These are phyloP conservation scores for Trichopus zeylanicus DNA, from an alignment of 116 monocot genomes.

Conservation along the genomic window DNA sequence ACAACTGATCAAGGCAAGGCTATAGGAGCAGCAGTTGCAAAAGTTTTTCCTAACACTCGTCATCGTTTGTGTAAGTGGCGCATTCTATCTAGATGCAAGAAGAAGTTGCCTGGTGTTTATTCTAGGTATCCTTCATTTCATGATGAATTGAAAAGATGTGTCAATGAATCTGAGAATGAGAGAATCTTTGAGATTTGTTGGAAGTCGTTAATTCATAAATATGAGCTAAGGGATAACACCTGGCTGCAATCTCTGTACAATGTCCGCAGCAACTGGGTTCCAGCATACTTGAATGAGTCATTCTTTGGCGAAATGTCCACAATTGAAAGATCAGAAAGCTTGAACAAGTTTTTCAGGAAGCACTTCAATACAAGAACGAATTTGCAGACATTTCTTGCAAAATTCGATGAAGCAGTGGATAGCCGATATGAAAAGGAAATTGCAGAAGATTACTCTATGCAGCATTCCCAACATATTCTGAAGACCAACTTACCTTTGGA, in stretches of 20 bases:
- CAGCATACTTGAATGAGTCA: slow-evolving; percentile 3
- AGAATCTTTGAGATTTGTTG: background rate
- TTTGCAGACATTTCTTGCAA: slow-evolving; percentile 1
- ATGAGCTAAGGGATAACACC: background rate
- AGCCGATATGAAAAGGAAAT: slow-evolving; percentile 1
- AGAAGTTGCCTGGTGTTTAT: slow-evolving; percentile 1
- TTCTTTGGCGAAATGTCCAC: slow-evolving; percentile 3
- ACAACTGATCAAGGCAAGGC: slow-evolving; percentile 5
- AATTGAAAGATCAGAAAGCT: background rate
- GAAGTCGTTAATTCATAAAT: background rate
- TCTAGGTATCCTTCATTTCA: slow-evolving; percentile 4
- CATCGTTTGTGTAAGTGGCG: slow-evolving; percentile 11
- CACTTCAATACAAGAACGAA: background rate
- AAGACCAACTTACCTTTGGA: slow-evolving; percentile 25
- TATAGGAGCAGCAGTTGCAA: slow-evolving; percentile 2
- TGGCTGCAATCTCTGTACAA: slow-evolving; percentile 3
- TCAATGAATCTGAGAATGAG: slow-evolving; percentile 1
- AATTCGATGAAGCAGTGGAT: slow-evolving; percentile 1
- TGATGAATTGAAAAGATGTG: slow-evolving; percentile 1
- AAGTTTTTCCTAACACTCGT: background rate
- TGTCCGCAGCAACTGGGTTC: background rate
- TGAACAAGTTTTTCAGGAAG: slow-evolving; percentile 2
- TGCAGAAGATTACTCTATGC: background rate
- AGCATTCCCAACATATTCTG: slow-evolving; percentile 14
- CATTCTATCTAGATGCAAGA: slow-evolving; percentile 5